phyloP scores from a whole-genome alignment of 73 alveolate genomes.

The Symbiodinium pilosum region DNA sequence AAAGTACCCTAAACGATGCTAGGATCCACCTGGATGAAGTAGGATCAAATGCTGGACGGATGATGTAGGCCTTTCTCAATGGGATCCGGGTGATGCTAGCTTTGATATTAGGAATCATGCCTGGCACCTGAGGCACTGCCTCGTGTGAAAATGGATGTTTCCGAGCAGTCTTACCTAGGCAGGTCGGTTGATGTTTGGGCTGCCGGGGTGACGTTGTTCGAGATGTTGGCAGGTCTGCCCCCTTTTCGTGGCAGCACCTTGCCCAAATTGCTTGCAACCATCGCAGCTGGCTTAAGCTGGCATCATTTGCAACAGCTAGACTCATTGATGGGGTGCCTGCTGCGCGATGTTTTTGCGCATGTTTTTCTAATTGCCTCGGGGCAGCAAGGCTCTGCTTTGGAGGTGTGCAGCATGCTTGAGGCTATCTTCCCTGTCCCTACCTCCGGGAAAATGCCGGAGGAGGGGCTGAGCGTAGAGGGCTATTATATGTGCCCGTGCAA shows the following conservation, averaged over 20 bases:
- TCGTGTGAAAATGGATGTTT: not conserved
- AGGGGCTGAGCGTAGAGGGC: conserved; percentile 13
- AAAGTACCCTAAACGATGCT: no score
- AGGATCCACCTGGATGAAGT: no score
- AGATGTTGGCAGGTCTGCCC: not conserved
- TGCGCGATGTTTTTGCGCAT: not conserved
- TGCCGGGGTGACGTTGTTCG: not conserved
- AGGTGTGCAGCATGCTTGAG: not conserved
- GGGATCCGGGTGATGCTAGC: no score
- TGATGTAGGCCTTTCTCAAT: no score
- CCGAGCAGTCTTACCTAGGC: not conserved
- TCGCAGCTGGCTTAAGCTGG: not conserved
- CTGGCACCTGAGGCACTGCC: conserved; percentile 52
- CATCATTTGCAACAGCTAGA: not conserved
- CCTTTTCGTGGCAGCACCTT: conserved; percentile 39
- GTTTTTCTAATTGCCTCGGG: not conserved
- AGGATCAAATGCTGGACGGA: no score
- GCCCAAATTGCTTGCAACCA: not conserved
- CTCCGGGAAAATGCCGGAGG: conserved; percentile 4
- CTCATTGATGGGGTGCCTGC: not conserved
- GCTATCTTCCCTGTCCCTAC: not conserved
- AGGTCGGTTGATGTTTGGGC: conserved; percentile 11
- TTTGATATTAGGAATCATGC: no score
- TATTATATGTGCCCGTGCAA: no score
- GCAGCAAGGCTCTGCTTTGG: no score